phyloP scores from a whole-genome alignment of 1,284 basidiomycete genomes.

The Termitomyces sp. region DNA sequence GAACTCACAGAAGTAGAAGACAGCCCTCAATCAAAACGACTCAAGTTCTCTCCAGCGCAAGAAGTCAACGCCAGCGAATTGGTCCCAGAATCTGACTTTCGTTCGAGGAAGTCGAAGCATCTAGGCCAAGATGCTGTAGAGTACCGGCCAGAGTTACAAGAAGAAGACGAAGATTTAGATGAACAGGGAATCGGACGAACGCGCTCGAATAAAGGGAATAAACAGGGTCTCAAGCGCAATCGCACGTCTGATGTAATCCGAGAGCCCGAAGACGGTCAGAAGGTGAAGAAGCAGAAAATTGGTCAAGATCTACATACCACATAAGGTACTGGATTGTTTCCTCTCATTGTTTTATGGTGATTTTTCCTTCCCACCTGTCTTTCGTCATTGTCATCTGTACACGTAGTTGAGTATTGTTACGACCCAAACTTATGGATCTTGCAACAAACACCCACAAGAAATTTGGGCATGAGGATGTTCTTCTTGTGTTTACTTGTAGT shows the following conservation, averaged over 20 bases:
- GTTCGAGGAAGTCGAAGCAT: slow-evolving; percentile 14
- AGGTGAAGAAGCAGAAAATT: slow-evolving; percentile 26
- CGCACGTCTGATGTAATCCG: slow-evolving; percentile 23
- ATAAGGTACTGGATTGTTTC: neutral
- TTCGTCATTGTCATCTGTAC: neutral
- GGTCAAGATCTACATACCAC: neutral
- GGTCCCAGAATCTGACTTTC: slow-evolving; percentile 18
- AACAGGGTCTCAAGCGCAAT: slow-evolving; percentile 12
- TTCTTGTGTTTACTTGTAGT: no score
- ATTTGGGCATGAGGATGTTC: no score
- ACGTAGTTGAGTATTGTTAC: neutral
- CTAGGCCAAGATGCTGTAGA: slow-evolving; percentile 34
- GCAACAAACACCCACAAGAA: no score
- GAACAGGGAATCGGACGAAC: slow-evolving; percentile 20
- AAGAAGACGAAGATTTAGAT: slow-evolving; percentile 20
- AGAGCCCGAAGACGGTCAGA: slow-evolving; percentile 21
- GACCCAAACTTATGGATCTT: neutral
- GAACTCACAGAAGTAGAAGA: slow-evolving; percentile 25
- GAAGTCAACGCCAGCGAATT: slow-evolving; percentile 11
- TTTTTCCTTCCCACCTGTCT: neutral
- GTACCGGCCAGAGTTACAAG: slow-evolving; percentile 34
- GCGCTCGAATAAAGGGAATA: neutral
- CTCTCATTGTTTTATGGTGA: neutral
- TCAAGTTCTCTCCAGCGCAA: slow-evolving; percentile 15
- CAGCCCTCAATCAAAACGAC: slow-evolving; percentile 19